Conservation (phyloP, 345 rosid genomes). For the Hypericum androsaemum region DNA sequence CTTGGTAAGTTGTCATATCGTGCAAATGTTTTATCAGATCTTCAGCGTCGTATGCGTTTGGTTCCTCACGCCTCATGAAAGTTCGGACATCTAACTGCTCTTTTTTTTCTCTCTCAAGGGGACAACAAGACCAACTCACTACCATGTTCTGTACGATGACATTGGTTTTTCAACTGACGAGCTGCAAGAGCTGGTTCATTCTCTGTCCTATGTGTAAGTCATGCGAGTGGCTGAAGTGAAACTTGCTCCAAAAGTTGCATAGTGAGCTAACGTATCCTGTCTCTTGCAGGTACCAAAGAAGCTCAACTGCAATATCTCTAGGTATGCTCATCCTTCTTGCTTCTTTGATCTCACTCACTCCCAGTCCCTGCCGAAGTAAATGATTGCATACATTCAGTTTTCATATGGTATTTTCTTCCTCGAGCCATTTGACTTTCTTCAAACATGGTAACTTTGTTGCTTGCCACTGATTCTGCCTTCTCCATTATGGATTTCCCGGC, state of each 20-base stretch:
- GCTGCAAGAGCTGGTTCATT: constrained; percentile 59
- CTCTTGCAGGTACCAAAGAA: constrained; percentile 61
- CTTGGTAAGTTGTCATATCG: not conserved
- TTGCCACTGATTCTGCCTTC: too few relatives aligned
- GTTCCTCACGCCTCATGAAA: not conserved
- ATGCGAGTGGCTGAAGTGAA: not conserved
- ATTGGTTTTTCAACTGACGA: constrained; percentile 69
- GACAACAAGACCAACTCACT: constrained; percentile 88
- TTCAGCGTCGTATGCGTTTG: not conserved
- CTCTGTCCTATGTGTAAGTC: constrained; percentile 78
- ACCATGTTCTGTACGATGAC: constrained; percentile 72
- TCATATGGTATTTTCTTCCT: too few relatives aligned
- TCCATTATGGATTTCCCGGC: too few relatives aligned
- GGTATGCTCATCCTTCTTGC: constrained; percentile 29
- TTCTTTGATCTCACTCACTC: not conserved
- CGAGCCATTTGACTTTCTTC: too few relatives aligned
- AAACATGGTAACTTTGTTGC: too few relatives aligned
- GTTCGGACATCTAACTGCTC: not conserved
- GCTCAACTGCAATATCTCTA: constrained; percentile 69
- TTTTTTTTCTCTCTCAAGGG: constrained; percentile 30
- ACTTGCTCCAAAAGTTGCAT: not conserved
- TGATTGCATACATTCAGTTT: too few relatives aligned
- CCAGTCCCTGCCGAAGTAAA: too few relatives aligned
- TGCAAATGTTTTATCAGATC: not conserved
- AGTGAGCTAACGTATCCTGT: not conserved